These are phyloP conservation scores for Rhodamnia rubescens DNA, from an alignment of 345 rosid species.

Conservation along the genomic window DNA sequence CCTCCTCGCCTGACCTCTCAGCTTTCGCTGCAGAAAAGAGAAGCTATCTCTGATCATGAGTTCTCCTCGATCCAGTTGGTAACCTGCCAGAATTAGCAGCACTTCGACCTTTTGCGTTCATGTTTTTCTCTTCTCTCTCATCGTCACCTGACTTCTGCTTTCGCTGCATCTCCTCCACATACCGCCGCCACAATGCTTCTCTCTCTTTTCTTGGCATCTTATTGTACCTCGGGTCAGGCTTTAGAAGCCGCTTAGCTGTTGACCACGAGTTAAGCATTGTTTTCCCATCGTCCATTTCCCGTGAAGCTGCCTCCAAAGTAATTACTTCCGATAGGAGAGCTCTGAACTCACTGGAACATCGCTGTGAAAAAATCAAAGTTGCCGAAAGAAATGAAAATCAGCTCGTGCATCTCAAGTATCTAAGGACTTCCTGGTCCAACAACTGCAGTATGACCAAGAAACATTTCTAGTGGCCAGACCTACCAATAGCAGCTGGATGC, in stretches of 20 bases:
- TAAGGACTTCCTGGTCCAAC: background rate
- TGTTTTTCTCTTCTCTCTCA: constrained; percentile 34
- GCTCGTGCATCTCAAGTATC: background rate
- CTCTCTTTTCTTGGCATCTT: constrained; percentile 85
- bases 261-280: constrained; percentile 88
- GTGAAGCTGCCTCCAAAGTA: constrained; percentile 57
- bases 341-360: constrained; percentile 61
- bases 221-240: constrained; percentile 64
- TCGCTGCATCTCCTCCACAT: constrained; percentile 47
- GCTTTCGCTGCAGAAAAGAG: constrained; percentile 32
- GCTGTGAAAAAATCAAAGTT: constrained; percentile 18
- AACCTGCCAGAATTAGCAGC: constrained; percentile 20
- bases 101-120: constrained; percentile 33
- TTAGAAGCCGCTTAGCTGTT: constrained; percentile 66
- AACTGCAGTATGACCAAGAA: background rate
- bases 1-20: constrained; percentile 33
- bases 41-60: constrained; percentile 25
- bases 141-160: constrained; percentile 38
- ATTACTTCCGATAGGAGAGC: constrained; percentile 59
- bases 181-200: constrained; percentile 67
- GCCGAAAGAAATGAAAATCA: background rate
- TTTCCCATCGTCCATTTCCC: constrained; percentile 62
- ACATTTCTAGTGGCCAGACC: background rate
- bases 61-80: constrained; percentile 35
- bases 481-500: background rate